Conservation (phyloP, 192 early-diverging fungal genomes). For the Phlyctochytrium arcticum region DNA sequence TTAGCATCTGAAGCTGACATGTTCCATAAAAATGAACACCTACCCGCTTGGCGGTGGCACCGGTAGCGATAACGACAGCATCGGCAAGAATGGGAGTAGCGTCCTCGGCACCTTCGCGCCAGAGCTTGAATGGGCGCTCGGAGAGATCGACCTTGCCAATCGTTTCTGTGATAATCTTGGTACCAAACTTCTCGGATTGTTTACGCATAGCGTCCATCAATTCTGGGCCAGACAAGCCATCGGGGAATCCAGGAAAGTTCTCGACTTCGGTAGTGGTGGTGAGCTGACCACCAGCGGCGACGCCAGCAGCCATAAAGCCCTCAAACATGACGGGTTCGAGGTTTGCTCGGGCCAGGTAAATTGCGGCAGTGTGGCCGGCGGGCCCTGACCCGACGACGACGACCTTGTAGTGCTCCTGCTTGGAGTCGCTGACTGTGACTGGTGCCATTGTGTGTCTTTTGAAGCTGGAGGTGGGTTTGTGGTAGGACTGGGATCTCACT, state of each 20-base stretch:
- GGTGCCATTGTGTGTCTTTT: slow-evolving; percentile 3
- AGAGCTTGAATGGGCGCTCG: slow-evolving; percentile 84
- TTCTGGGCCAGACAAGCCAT: slow-evolving; percentile 82
- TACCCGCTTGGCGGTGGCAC: slow-evolving; percentile 92
- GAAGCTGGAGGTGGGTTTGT: no score
- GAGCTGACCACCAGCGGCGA: slow-evolving; percentile 77
- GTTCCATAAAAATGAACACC: neutral
- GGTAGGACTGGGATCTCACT: no score
- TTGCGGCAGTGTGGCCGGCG: slow-evolving; percentile 95
- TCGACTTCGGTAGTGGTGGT: slow-evolving; percentile 97
- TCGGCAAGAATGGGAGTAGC: slow-evolving; percentile 75
- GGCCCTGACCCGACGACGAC: slow-evolving; percentile 90
- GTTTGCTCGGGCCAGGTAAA: slow-evolving; percentile 93
- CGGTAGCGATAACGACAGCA: slow-evolving; percentile 91
- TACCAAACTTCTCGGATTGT: slow-evolving; percentile 86
- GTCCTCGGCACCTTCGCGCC: slow-evolving; percentile 83
- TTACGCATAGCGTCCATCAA: slow-evolving; percentile 78
- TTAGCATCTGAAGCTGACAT: neutral
- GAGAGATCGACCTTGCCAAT: slow-evolving; percentile 86
- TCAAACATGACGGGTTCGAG: slow-evolving; percentile 92
- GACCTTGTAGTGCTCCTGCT: slow-evolving; percentile 34
- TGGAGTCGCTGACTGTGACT: neutral
- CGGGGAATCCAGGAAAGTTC: slow-evolving; percentile 77
- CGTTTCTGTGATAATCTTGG: slow-evolving; percentile 87
- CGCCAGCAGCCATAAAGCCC: slow-evolving; percentile 89